phyloP scores from a whole-genome alignment of 1,139 yeast species.

The Pichia sp. region DNA sequence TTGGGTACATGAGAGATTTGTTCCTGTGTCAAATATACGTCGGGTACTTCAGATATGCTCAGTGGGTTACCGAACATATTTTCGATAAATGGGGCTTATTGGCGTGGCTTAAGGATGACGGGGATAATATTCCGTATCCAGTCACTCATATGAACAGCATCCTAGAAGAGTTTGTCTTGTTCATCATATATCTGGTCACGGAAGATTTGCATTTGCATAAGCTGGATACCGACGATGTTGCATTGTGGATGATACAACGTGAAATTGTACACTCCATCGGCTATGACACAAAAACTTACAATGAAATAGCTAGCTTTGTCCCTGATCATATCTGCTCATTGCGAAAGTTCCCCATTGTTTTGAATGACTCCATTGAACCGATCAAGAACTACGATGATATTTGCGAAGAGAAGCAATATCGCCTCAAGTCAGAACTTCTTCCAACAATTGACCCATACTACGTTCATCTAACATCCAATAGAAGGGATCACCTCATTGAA shows the following conservation, averaged over 20 bases:
- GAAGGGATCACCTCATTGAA: conserved; percentile 61
- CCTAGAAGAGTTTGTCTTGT: conserved; percentile 73
- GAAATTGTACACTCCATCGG: conserved; percentile 79
- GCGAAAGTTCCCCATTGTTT: conserved; percentile 62
- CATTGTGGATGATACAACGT: conserved; percentile 45
- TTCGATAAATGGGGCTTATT: conserved; percentile 62
- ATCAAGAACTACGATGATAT: conserved; percentile 23
- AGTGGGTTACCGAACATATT: conserved; percentile 51
- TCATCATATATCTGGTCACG: conserved; percentile 60
- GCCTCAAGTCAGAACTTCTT: conserved; percentile 28
- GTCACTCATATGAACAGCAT: conserved; percentile 37
- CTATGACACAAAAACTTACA: conserved; percentile 64
- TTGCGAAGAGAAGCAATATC: conserved; percentile 27
- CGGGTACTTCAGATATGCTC: conserved; percentile 45
- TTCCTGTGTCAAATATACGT: conserved; percentile 64
- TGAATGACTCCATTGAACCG: conserved; percentile 30
- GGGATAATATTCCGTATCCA: conserved; percentile 35
- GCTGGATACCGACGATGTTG: conserved; percentile 42
- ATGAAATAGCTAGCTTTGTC: conserved; percentile 59
- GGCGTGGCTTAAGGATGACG: conserved; percentile 41
- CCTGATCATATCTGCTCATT: conserved; percentile 74
- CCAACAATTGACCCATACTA: conserved; percentile 42
- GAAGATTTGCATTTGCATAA: conserved; percentile 60
- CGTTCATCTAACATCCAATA: conserved; percentile 69
- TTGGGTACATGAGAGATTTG: conserved; percentile 72